A percentile compares a stretch with the other conserved stretches of the same genome.
phyloP scores from a whole-genome alignment of 2,329 filamentous ascomycete genomes.

The Trichoderma endophyticum region DNA sequence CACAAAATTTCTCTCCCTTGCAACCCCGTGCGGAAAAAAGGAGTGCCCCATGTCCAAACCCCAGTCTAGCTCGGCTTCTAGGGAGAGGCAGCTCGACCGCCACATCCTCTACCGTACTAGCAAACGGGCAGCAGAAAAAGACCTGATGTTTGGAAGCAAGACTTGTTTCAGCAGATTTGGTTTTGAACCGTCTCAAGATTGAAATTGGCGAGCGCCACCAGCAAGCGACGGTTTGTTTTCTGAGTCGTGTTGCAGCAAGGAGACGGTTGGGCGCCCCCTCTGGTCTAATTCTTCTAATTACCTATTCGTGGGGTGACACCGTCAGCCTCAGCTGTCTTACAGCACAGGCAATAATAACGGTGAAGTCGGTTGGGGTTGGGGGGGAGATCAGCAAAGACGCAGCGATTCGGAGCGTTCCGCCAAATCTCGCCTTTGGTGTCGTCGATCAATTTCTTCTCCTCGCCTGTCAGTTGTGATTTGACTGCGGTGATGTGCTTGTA shows the following conservation, averaged over 20 bases:
- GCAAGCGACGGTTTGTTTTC: neutral
- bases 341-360: conserved; percentile 1
- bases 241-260: neutral
- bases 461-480: neutral
- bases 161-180: neutral
- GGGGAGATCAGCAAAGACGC: conserved; percentile 15
- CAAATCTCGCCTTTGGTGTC: conserved; percentile 5
- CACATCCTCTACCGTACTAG: neutral
- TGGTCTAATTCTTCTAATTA: neutral
- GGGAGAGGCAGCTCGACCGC: conserved; percentile 9
- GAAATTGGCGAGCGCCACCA: neutral
- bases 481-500: conserved; percentile 2
- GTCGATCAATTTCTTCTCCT: conserved; percentile 13
- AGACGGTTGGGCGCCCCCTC: neutral
- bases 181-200: neutral
- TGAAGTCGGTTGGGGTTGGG: neutral
- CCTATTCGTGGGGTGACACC: conserved; percentile 1
- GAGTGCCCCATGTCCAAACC: conserved; percentile 3
- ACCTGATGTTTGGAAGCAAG: neutral
- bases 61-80: neutral
- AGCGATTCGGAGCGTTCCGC: conserved; percentile 16
- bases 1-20: conserved; percentile 15
- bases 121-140: neutral
- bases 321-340: conserved; percentile 3
- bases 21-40: conserved; percentile 15